phyloP scores from a whole-genome alignment of 1,284 basidiomycete species.

The Puccinia novopanici region DNA sequence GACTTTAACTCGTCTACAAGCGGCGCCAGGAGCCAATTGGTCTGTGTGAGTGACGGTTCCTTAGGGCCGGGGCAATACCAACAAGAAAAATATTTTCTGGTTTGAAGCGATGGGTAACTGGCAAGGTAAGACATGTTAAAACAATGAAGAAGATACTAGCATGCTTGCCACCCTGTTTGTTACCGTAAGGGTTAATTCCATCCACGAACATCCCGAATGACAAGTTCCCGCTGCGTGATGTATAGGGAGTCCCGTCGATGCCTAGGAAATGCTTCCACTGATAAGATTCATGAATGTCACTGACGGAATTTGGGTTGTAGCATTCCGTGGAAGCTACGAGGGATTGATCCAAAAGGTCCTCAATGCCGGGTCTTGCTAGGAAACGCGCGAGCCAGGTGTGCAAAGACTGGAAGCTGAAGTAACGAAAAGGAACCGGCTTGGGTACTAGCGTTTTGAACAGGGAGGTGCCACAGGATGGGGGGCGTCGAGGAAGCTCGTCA shows the following conservation, averaged over 20 bases:
- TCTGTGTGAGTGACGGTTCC: constrained; percentile 27
- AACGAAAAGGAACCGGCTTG: not conserved
- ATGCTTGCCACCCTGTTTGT: constrained; percentile 21
- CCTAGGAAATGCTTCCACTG: constrained; percentile 18
- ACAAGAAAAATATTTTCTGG: constrained; percentile 29
- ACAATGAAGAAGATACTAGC: constrained; percentile 31
- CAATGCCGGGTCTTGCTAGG: constrained; percentile 10
- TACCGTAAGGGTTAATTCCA: constrained; percentile 41
- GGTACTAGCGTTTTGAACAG: not conserved
- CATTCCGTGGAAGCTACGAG: not conserved
- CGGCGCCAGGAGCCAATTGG: constrained; percentile 17
- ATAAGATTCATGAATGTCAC: not conserved
- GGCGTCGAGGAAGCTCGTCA: not conserved
- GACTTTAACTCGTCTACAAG: not conserved
- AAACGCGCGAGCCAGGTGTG: not conserved
- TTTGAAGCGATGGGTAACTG: not conserved
- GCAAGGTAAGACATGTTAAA: constrained; percentile 24
- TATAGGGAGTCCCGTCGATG: not conserved
- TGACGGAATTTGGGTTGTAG: not conserved
- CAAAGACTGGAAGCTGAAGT: not conserved
- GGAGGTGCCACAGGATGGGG: not conserved
- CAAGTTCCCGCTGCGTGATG: constrained; percentile 1
- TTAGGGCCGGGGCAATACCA: constrained; percentile 24
- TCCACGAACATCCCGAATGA: constrained; percentile 32
- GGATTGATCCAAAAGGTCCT: constrained; percentile 22